Conservation (phyloP, 352 stramenopile species). For the Phytopythium helicoides region DNA sequence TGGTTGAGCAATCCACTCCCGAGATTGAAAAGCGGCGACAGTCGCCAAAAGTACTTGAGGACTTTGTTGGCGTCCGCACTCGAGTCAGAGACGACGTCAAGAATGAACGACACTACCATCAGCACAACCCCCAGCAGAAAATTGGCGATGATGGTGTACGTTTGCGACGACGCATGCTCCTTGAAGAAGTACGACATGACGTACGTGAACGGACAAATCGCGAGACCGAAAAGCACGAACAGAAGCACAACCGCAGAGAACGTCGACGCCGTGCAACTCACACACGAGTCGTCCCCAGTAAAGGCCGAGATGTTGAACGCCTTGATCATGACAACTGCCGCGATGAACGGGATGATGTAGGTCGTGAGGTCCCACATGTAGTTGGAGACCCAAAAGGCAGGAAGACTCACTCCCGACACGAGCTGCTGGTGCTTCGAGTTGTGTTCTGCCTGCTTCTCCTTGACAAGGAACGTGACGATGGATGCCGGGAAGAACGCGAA, state of each 20-base stretch:
- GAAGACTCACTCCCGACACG: slow-evolving; percentile 91
- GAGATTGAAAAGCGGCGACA: slow-evolving; percentile 65
- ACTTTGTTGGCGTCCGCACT: slow-evolving; percentile 28
- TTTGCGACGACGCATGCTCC: slow-evolving; percentile 45
- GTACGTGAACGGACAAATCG: slow-evolving; percentile 63
- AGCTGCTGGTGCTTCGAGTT: slow-evolving; percentile 97
- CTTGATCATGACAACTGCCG: slow-evolving; percentile 39
- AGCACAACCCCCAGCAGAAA: slow-evolving; percentile 61
- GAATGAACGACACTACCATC: slow-evolving; percentile 56
- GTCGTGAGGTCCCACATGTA: slow-evolving; percentile 91
- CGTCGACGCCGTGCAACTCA: slow-evolving; percentile 20
- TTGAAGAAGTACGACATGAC: slow-evolving; percentile 57
- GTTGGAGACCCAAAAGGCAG: slow-evolving; percentile 95
- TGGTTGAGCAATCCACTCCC: slow-evolving; percentile 45
- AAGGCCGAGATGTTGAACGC: slow-evolving; percentile 29
- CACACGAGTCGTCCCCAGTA: slow-evolving; percentile 25
- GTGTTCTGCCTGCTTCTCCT: slow-evolving; percentile 84
- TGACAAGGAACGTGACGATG: slow-evolving; percentile 94
- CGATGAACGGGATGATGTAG: slow-evolving; percentile 73
- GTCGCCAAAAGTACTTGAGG: slow-evolving; percentile 56
- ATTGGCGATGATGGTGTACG: slow-evolving; percentile 57
- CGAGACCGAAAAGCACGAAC: slow-evolving; percentile 55
- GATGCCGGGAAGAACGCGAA: slow-evolving; percentile 91
- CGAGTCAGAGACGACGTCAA: slow-evolving; percentile 28
- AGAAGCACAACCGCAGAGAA: slow-evolving; percentile 49